Base-by-base conservation (phyloP, 2,329 filamentous ascomycete genomes). In the Trichocomaceae sp. region DNA sequence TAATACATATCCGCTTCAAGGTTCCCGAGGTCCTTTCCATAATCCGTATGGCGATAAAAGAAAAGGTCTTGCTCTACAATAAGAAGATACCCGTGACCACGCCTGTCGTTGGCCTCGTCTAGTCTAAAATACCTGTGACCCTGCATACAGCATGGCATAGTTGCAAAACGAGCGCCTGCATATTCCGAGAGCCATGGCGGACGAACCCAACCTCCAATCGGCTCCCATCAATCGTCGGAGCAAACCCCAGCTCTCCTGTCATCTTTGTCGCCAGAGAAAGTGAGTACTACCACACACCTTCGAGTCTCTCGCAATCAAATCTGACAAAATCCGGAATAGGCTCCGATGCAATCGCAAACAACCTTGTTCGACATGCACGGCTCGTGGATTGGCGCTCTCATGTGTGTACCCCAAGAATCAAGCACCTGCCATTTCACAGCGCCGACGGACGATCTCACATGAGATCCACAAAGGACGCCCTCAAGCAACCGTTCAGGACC, bases 401-500 rank as follows among this genome's bases (percentile, higher is more conserved):
- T 33, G 29, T 9, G 29, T 9, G 8, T 33, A 33, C 12, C 29
- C 29, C 29, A 33, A 33, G 5, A 33, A 33, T 33, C 29, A 9
- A 33, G 23, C 23, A 7, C 23, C 3, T 3, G 23, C 23, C 7
- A 33, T 9, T 9, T 9, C 29, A 12, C 29, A 33, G 29, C 4
- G 29, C 29, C 29, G 29, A 9, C 29, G 29, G 4, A 12, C 29
- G 7, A 9, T 9, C n/a, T n/a, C 8, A 33, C 29, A 5, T 12
- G 29, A 33, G 29, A 33, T 9, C 29, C 29, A 9, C 10, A 33
- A 33, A 9, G 10, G 29, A 7, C 29, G 29, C 8, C 29, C 29
- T 2, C 7, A 33, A 9, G 29, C 29, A 9, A 33, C 29, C 59
- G 79, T 81, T 73, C 79, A 82, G 69, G 80, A 79, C 63, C 77